Conservation (phyloP, 2,329 filamentous ascomycete genomes). For the Pseudocercospora musae region DNA sequence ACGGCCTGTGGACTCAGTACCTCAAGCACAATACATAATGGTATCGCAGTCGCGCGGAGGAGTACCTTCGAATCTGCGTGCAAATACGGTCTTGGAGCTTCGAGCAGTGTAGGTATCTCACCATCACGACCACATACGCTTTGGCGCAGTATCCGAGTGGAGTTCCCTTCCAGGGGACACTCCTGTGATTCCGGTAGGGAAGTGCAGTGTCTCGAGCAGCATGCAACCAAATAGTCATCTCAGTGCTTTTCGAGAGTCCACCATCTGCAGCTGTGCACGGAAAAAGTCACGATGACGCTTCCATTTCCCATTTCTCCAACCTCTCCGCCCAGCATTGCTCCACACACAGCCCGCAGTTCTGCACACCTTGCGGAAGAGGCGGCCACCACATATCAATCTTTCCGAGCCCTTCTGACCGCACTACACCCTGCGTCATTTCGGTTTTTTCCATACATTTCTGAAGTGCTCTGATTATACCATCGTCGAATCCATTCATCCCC, state of each 20-base stretch:
- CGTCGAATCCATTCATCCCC: background rate
- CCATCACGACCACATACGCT: too few species aligned
- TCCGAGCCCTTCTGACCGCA: background rate
- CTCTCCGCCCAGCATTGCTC: background rate
- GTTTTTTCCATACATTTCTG: too few species aligned
- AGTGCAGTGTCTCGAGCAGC: too few species aligned
- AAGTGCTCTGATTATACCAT: background rate
- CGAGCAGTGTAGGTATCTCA: background rate
- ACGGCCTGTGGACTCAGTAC: too few species aligned
- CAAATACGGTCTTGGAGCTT: background rate
- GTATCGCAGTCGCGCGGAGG: too few species aligned
- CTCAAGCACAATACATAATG: too few species aligned
- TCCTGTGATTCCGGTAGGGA: too few species aligned
- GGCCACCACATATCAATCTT: background rate
- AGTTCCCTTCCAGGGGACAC: too few species aligned
- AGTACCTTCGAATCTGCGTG: too few species aligned
- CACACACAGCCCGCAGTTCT: background rate
- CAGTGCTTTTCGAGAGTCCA: background rate
- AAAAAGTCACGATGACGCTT: constrained; percentile 7
- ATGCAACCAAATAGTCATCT: too few species aligned
- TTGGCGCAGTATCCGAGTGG: too few species aligned
- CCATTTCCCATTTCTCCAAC: background rate
- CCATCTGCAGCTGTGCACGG: background rate
- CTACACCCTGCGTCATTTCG: background rate
- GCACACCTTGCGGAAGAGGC: background rate